These are phyloP conservation scores for Scortechinia acanthostroma DNA, from an alignment of 2,329 filamentous ascomycete species.

Conservation along the genomic window DNA sequence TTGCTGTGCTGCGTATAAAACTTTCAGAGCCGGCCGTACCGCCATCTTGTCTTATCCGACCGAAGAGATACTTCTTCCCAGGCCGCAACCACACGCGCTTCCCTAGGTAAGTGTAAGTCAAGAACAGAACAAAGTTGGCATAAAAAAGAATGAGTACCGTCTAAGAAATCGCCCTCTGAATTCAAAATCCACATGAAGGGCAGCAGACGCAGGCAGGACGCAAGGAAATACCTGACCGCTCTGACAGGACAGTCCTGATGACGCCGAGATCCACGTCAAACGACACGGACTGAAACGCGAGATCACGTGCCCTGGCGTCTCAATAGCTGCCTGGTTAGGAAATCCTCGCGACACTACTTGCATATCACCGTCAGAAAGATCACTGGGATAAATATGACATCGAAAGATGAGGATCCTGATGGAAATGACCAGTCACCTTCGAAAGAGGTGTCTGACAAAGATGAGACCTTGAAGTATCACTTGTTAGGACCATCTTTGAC, in stretches of 20 bases:
- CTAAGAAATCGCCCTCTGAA: constrained; percentile 33
- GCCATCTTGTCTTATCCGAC: constrained; percentile 37
- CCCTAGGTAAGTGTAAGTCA: constrained; percentile 19
- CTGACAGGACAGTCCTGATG: too few species aligned
- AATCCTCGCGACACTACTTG: neutral
- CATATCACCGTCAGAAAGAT: too few species aligned
- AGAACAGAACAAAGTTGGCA: constrained; percentile 17
- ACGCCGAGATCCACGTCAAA: neutral
- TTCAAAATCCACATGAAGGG: constrained; percentile 36
- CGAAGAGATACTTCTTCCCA: constrained; percentile 50
- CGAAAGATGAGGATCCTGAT: neutral
- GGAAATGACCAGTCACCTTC: too few species aligned
- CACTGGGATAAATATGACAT: too few species aligned
- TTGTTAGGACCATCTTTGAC: constrained; percentile 66
- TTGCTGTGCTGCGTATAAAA: too few species aligned
- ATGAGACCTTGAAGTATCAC: constrained; percentile 54
- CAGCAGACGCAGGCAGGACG: too few species aligned
- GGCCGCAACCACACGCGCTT: constrained; percentile 52
- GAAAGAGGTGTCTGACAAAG: neutral
- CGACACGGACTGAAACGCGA: neutral
- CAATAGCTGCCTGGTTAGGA: neutral
- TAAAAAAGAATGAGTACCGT: constrained; percentile 16
- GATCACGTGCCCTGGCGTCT: neutral
- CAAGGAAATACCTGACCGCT: too few species aligned
- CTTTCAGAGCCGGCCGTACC: too few species aligned